Evolutionary conservation across 345 rosid genomes (phyloP).

Genomic region (Lumnitzera littorea): DNA sequence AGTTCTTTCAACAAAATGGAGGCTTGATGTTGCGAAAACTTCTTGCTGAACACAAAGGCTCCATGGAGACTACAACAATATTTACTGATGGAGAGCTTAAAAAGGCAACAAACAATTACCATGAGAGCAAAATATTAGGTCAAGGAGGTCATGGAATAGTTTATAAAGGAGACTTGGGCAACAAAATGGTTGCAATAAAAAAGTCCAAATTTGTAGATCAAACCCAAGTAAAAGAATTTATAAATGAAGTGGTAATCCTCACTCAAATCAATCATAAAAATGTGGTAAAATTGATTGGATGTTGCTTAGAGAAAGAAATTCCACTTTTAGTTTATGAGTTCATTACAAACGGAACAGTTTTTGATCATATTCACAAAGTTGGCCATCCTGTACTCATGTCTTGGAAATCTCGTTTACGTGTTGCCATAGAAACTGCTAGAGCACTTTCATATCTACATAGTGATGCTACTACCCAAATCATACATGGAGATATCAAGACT

Average conservation of each 20-base stretch:
- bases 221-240: no score
- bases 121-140: conserved; percentile 26
- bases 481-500: conserved; percentile 34
- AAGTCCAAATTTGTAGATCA: no score
- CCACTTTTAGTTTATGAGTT: conserved; percentile 40
- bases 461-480: conserved; percentile 23
- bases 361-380: conserved; percentile 26
- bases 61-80: conserved; percentile 12
- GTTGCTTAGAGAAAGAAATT: no score
- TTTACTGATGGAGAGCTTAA: conserved; percentile 26
- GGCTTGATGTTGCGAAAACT: conserved; percentile 9
- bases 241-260: no score
- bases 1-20: no score
- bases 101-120: conserved; percentile 33
- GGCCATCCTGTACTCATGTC: conserved; percentile 11
- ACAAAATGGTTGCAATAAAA: conserved; percentile 11
- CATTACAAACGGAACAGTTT: conserved; percentile 33
- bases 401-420: conserved; percentile 29
- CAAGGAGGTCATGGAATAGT: conserved; percentile 38
- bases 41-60: background rate
- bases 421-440: conserved; percentile 24
- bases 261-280: no score
- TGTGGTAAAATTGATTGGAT: no score
- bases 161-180: conserved; percentile 31
- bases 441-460: conserved; percentile 32